Evolutionary conservation across 2,329 filamentous ascomycete genomes (phyloP), one percentile per base, ranked within the genome.

Genomic region (Fonsecaea pedrosoi): DNA sequence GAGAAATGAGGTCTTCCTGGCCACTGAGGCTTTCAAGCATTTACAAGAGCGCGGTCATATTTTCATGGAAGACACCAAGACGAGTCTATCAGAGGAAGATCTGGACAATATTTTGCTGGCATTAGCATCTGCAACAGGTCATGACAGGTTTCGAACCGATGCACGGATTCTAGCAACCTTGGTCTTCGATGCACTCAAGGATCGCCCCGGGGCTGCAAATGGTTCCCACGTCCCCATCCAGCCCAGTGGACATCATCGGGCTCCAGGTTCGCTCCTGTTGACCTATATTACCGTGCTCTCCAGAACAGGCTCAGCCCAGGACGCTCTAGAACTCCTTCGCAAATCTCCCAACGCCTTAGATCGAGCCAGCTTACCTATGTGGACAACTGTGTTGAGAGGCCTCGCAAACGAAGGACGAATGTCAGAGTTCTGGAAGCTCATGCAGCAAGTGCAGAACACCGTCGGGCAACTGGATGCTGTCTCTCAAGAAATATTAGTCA

Each of bases 1-100:
- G 82, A 87, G 72, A 84, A 89, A 50, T 64, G 90, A 95, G 73
- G 89, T 90, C 0, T 78, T 83, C n/a, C 81, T 88, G 71, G 83
- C 86, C 21, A 75, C 84, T 35, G 78, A 82, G 45, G 87, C 92
- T 53, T 85, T 92, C 66, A 78, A 84, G 25, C 86, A 92, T 75
- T 80, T 92, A 62, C 78, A 83, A 70, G 77, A 74, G 58, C 75
- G 70, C 37, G 68, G 70, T 50, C 66, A 71, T 50, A 59, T 70
- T 18, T 61, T 76, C 25, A 69, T 74, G 2, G 69, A 73, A 30
- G 77, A 78, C 9, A 77, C 74, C 70, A 72, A 77, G 38, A 72
- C 72, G 50, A 77, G 80, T 67, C 78, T 82, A 37, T 80, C 76
- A 1, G 72, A 74, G 12, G 75, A 78, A 40, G 80, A 76, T 34